These are phyloP conservation scores for Cytospora mali DNA, from an alignment of 2,329 filamentous ascomycete genomes.

Conservation along the genomic window DNA sequence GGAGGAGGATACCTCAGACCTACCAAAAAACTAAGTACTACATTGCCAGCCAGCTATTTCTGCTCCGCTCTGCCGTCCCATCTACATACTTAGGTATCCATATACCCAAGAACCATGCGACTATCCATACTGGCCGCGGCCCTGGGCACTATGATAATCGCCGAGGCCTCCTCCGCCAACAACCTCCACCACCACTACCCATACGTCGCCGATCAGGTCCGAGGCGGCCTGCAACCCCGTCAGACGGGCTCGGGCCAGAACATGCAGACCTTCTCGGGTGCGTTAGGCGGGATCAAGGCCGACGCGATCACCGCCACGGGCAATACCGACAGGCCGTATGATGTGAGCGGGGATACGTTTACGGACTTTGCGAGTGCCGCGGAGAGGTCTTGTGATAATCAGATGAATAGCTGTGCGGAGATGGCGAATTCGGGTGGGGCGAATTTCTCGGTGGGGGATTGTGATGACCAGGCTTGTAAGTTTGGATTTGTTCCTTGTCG, in stretches of 20 bases:
- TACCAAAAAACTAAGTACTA: not conserved
- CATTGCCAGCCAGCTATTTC: not conserved
- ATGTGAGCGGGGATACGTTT: slow-evolving; percentile 50
- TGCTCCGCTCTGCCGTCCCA: not conserved
- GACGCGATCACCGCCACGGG: slow-evolving; percentile 45
- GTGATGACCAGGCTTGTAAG: slow-evolving; percentile 50
- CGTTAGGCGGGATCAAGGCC: slow-evolving; percentile 43
- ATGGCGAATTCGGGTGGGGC: slow-evolving; percentile 42
- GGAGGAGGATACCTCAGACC: not conserved
- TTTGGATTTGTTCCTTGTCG: slow-evolving; percentile 11
- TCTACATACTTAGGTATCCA: not conserved
- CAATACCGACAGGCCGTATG: slow-evolving; percentile 45
- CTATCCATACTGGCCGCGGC: slow-evolving; percentile 10
- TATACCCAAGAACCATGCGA: slow-evolving; percentile 3
- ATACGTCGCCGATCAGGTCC: not conserved
- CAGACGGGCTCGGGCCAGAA: slow-evolving; percentile 35
- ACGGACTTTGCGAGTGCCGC: slow-evolving; percentile 46
- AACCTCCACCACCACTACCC: not conserved
- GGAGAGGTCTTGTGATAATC: slow-evolving; percentile 50
- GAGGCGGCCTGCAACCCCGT: slow-evolving; percentile 9
- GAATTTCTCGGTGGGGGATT: slow-evolving; percentile 45
- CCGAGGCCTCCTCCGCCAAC: not conserved
- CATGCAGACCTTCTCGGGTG: slow-evolving; percentile 46
- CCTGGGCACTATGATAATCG: not conserved
- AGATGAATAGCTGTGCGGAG: slow-evolving; percentile 51